These are phyloP conservation scores for Xylaria sp. DNA, from an alignment of 2,329 filamentous ascomycete species.

Conservation along the genomic window DNA sequence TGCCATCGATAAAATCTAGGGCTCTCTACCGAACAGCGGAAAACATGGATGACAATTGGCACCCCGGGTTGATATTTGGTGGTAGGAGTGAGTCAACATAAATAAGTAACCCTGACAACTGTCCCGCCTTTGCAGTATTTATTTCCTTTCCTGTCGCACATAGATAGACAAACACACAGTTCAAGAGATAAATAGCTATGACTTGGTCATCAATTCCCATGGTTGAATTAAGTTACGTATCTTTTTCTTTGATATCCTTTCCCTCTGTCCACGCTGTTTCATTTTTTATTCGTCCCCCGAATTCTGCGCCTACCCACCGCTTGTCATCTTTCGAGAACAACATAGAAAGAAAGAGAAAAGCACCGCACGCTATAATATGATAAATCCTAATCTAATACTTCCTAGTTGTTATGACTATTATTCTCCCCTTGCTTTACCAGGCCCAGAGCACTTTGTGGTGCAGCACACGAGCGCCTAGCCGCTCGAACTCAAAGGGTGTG, in stretches of 20 bases:
- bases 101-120: too few species aligned
- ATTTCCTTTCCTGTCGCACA: neutral
- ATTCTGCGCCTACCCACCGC: neutral
- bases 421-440: conserved; percentile 48
- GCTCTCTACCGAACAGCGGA: too few species aligned
- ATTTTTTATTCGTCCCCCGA: neutral
- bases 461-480: conserved; percentile 78
- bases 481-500: conserved; percentile 83
- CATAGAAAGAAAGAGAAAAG: neutral
- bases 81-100: too few species aligned
- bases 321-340: neutral
- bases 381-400: neutral
- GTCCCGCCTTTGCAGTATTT: neutral
- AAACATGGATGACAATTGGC: too few species aligned
- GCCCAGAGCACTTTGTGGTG: conserved; percentile 79
- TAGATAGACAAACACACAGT: too few species aligned
- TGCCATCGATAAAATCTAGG: too few species aligned
- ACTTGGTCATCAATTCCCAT: neutral
- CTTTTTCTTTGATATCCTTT: neutral
- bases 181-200: neutral
- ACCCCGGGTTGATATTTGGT: too few species aligned
- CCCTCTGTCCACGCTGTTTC: neutral
- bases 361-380: neutral
- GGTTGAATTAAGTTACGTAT: neutral
- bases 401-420: neutral